Percentiles rank a stretch among this genome's conserved stretches.
Evolutionary conservation across 805 yeast species (phyloP).

Genomic region (Lipomyces chichibuensis): DNA sequence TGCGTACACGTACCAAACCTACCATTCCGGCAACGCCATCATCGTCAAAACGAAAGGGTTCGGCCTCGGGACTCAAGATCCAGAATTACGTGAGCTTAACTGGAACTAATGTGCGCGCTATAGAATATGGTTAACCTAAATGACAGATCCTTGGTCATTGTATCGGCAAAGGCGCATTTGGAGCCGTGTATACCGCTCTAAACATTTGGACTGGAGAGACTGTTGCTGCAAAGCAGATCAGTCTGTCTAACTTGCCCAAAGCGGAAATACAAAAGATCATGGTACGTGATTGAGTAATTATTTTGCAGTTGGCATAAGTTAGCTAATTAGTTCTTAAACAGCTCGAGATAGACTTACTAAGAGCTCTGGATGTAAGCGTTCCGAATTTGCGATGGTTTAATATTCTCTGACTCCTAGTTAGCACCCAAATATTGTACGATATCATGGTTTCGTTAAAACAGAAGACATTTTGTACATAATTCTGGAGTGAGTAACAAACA

Average conservation of each 20-base stretch:
- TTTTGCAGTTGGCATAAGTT: background rate
- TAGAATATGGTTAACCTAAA: background rate
- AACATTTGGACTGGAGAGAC: conserved; percentile 66
- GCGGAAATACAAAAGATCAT: conserved; percentile 45
- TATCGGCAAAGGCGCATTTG: conserved; percentile 90
- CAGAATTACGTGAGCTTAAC: conserved; percentile 19
- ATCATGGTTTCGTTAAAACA: conserved; percentile 67
- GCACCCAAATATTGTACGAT: conserved; percentile 68
- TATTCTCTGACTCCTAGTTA: background rate
- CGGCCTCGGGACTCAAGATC: conserved; percentile 4
- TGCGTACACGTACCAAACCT: background rate
- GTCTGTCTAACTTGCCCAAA: conserved; percentile 49
- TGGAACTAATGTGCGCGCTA: background rate
- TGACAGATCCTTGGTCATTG: conserved; percentile 53
- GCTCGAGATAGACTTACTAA: conserved; percentile 71
- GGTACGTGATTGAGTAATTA: conserved; percentile 42
- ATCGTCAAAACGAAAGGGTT: background rate
- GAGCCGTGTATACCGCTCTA: conserved; percentile 77
- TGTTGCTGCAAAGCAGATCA: conserved; percentile 79
- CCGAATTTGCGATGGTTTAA: background rate
- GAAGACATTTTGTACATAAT: conserved; percentile 58
- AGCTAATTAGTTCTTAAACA: conserved; percentile 43
- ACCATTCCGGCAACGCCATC: background rate
- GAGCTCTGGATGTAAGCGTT: conserved; percentile 51
- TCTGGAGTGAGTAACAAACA: conserved; percentile 52